Evolutionary conservation across 2,329 filamentous ascomycete species (phyloP), one percentile per base, ranked within the genome.

Genomic region (Arthrobotrys pseudoclavata): DNA sequence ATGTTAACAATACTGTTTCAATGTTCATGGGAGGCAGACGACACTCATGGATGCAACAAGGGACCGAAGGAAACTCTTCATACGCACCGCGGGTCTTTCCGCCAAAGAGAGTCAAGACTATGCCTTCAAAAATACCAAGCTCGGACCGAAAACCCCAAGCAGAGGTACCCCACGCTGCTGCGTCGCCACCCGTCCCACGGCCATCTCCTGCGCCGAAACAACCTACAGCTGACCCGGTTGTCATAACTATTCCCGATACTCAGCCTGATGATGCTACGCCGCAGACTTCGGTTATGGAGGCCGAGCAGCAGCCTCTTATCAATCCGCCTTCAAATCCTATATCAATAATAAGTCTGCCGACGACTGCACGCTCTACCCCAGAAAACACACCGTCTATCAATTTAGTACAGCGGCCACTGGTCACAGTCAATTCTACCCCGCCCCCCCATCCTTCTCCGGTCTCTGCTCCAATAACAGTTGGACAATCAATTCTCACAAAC

Each of bases 1-100:
- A 79, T 69, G 79, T 80, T 50, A 81, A 81, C 69, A 81, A 68
- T 62, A 81, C 80, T 13, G 63, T 78, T 45, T 79, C 79, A 24
- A 71, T 72, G 50, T 80, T 81, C 64, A 77, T 80, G 57, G 80
- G 80, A 15, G 79, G 80, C 24, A 79, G 72, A 55, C 74, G 72
- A 45, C 79, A 69, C 26, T 53, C 78, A 13, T 81, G 80, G 80
- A 81, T 81, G 80, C 63, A 61, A 55, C 77, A 66, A 62, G 69
- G 68, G 3, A 62, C 53, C 64, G 34, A 61, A 24, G 69, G 70
- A 52, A 60, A 7, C 18, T 4, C 18, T 60, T 55, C 68, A 40
- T 64, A 70, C 13, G 50, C 71, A 31, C 69, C 69, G 20, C 64
- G 72, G 42, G 69, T 48, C 34, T 57, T 57, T 53, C 79, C 79